Base-by-base conservation (phyloP, 2,329 filamentous ascomycete genomes). In the Colletotrichum sidae region DNA sequence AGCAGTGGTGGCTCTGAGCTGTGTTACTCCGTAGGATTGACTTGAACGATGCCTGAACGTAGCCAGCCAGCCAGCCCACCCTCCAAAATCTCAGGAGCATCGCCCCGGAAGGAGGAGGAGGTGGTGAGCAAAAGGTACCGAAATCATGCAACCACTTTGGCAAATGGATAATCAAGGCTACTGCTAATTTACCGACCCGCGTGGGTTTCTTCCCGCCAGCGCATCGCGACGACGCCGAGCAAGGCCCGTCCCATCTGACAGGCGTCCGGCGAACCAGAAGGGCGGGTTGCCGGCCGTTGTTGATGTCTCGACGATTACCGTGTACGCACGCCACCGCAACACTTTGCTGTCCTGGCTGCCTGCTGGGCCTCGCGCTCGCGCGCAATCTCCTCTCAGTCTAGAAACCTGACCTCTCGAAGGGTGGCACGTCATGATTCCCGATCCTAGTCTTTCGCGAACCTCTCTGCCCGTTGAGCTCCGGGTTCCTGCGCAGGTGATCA, bases 401-500 rank as follows among this genome's bases (percentile, higher is more conserved):
- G 25, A 25, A 25, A 25, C 25, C 3, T 25, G 4, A 39, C 55
- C 55, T 35, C 13, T 57, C 37, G 44, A 57, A 17, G 57, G 38
- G 51, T 56, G 57, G 62, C 51, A 62, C 62, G 62, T 65, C 62
- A 55, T 55, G 46, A 35, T 49, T 37, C 51, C 53, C 39, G 37
- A 12, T 44, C 12, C 34, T 45, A 37, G 12, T 46, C 45, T 42
- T 42, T n/a, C 44, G 38, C 35, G 13, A 17, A n/a, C 9, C 41
- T 37, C 34, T 57, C 41, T 51, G 41, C 58, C 52, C 62, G 63
- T 57, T 57, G 47, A 66, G 52, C 53, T 38, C 35, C 71, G 72
- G 72, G 71, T 74, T 75, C 73, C 72, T 75, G 73, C 73, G 70
- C 73, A 72, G 68, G 68, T 74, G 72, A 74, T 70, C 69, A 70